Conservation (phyloP, 164 flowering plant genomes). For the Malania oleifera region DNA sequence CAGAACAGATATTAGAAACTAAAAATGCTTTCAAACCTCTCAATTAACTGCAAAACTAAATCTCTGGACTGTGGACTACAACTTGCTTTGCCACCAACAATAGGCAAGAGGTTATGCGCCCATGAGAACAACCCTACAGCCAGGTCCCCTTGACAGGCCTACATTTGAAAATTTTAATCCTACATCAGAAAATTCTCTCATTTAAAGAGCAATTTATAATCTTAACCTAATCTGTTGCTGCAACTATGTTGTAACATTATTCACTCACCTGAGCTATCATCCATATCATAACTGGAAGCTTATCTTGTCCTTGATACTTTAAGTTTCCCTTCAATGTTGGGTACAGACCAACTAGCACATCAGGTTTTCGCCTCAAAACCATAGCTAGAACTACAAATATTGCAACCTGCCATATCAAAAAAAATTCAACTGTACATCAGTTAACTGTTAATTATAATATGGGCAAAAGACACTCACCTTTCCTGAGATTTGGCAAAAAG, state of each 20-base stretch:
- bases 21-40: slow-evolving; percentile 47
- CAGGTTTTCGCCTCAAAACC: slow-evolving; percentile 75
- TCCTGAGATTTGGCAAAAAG: no score
- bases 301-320: slow-evolving; percentile 87
- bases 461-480: no score
- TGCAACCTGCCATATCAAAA: slow-evolving; percentile 80
- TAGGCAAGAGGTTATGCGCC: slow-evolving; percentile 67
- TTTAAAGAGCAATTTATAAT: no score
- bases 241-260: no score
- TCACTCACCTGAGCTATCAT: no score
- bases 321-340: slow-evolving; percentile 55
- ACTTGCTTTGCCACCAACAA: slow-evolving; percentile 51
- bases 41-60: slow-evolving; percentile 75
- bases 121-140: slow-evolving; percentile 69
- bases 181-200: background rate
- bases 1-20: background rate
- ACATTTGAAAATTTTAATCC: background rate
- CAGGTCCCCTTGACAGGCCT: slow-evolving; percentile 86
- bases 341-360: slow-evolving; percentile 46
- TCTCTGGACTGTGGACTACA: slow-evolving; percentile 86
- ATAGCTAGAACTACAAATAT: slow-evolving; percentile 78
- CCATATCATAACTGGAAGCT: slow-evolving; percentile 80
- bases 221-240: no score
- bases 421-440: slow-evolving; percentile 9
- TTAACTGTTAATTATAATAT: no score